These are phyloP conservation scores for Coemansia sp. DNA, from an alignment of 192 early-diverging fungal genomes.

Conservation along the genomic window DNA sequence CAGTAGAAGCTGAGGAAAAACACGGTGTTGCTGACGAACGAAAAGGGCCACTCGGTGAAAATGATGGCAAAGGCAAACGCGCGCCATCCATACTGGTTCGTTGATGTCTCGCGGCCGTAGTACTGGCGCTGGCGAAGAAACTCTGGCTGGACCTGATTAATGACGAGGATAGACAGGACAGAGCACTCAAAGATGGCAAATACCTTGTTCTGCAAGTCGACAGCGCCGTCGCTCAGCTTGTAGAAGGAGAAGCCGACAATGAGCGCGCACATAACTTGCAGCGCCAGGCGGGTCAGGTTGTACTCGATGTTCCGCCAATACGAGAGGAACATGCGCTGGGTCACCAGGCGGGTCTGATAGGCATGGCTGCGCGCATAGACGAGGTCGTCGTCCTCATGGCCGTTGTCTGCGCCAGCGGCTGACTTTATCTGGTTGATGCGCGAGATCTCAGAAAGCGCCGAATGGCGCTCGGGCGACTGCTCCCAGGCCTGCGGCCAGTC, in stretches of 20 bases:
- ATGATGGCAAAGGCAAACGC: slow-evolving; percentile 62
- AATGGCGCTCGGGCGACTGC: slow-evolving; percentile 30
- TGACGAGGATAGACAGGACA: slow-evolving; percentile 57
- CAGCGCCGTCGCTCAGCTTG: slow-evolving; percentile 55
- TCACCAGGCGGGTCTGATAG: slow-evolving; percentile 58
- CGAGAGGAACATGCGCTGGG: slow-evolving; percentile 61
- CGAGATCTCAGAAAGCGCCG: slow-evolving; percentile 32
- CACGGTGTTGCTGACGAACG: slow-evolving; percentile 53
- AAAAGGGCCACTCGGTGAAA: slow-evolving; percentile 61
- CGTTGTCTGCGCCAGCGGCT: neutral
- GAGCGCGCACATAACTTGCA: slow-evolving; percentile 57
- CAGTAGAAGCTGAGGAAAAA: slow-evolving; percentile 63
- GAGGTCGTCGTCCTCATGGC: slow-evolving; percentile 17
- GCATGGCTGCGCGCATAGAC: slow-evolving; percentile 30
- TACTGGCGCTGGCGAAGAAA: slow-evolving; percentile 58
- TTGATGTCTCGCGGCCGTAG: slow-evolving; percentile 62
- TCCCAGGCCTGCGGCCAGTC: slow-evolving; percentile 59
- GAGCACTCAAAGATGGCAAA: slow-evolving; percentile 54
- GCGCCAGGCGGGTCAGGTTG: slow-evolving; percentile 62
- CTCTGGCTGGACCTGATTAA: slow-evolving; percentile 64
- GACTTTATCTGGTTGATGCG: slow-evolving; percentile 39
- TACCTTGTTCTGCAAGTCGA: slow-evolving; percentile 61
- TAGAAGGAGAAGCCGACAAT: slow-evolving; percentile 70
- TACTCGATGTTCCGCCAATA: slow-evolving; percentile 73
- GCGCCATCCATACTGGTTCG: slow-evolving; percentile 63